These are phyloP conservation scores for Spathaspora boniae DNA, from an alignment of 805 yeast species.

Conservation along the genomic window DNA sequence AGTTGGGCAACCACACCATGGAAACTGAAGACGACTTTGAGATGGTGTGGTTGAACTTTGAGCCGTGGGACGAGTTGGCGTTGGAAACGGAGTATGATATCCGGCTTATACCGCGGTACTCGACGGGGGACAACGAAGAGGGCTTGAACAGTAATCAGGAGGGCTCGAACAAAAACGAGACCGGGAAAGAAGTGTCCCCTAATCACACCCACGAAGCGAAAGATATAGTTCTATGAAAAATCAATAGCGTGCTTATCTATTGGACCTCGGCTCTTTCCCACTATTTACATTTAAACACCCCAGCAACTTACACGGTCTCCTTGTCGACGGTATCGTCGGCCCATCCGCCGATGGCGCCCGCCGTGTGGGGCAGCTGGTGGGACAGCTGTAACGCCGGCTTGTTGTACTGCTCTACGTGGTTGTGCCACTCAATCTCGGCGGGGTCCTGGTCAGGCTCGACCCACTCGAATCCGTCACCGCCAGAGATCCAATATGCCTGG, in stretches of 20 bases:
- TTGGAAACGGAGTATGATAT: slow-evolving; percentile 38
- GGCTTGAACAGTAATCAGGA: background rate
- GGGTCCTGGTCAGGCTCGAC: slow-evolving; percentile 90
- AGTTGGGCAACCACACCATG: slow-evolving; percentile 32
- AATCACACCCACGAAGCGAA: too few species aligned
- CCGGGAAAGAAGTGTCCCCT: too few species aligned
- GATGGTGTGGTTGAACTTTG: slow-evolving; percentile 41
- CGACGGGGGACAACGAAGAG: slow-evolving; percentile 1
- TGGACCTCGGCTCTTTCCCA: too few species aligned
- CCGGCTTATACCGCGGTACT: slow-evolving; percentile 29
- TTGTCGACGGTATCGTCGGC: background rate
- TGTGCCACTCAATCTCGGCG: slow-evolving; percentile 53
- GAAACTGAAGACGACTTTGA: slow-evolving; percentile 42
- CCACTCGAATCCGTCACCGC: slow-evolving; percentile 88
- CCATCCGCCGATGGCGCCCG: background rate
- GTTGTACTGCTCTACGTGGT: slow-evolving; percentile 23
- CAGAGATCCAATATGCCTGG: slow-evolving; percentile 83
- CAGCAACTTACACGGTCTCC: background rate
- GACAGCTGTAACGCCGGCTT: slow-evolving; percentile 16
- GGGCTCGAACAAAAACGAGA: background rate
- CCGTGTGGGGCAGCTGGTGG: background rate
- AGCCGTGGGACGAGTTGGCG: slow-evolving; percentile 44
- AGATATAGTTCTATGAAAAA: too few species aligned
- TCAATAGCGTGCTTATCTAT: too few species aligned
- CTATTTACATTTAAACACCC: background rate